Conservation (phyloP, 495 filamentous ascomycete species). For the Pseudevernia furfuracea region DNA sequence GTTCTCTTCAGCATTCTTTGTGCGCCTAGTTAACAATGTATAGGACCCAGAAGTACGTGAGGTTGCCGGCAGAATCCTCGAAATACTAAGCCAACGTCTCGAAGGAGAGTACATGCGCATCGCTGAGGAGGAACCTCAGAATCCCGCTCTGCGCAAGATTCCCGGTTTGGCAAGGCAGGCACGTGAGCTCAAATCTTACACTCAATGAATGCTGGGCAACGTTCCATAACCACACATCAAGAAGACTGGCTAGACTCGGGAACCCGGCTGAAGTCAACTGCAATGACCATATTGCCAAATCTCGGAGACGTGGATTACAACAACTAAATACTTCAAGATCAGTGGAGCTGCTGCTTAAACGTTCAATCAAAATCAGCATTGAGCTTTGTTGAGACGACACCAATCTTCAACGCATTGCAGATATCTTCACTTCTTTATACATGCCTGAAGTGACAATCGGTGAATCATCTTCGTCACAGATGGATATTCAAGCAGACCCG, state of each 20-base stretch:
- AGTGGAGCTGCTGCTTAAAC: neutral
- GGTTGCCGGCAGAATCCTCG: constrained; percentile 57
- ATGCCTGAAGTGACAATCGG: neutral
- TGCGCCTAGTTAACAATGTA: constrained; percentile 1
- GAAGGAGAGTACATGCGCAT: constrained; percentile 63
- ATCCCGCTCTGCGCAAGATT: constrained; percentile 57
- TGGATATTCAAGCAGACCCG: neutral
- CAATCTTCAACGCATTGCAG: neutral
- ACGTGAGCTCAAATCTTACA: constrained; percentile 39
- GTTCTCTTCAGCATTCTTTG: constrained; percentile 18
- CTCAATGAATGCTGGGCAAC: neutral
- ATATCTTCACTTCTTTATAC: neutral
- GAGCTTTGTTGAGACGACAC: neutral
- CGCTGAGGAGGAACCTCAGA: constrained; percentile 51
- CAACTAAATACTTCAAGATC: neutral
- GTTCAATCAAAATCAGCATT: neutral
- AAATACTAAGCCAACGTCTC: constrained; percentile 60
- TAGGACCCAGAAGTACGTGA: constrained; percentile 71
- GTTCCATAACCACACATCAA: neutral
- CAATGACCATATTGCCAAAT: neutral
- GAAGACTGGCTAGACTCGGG: neutral
- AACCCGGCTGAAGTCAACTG: too few relatives aligned
- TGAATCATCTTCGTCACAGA: neutral
- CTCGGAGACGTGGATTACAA: neutral
- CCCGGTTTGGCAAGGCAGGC: constrained; percentile 47